Percentiles rank a stretch among this genome's conserved stretches.
Evolutionary conservation across 2,329 filamentous ascomycete genomes (phyloP).

Genomic region (Microdochium trichocladiopsis): DNA sequence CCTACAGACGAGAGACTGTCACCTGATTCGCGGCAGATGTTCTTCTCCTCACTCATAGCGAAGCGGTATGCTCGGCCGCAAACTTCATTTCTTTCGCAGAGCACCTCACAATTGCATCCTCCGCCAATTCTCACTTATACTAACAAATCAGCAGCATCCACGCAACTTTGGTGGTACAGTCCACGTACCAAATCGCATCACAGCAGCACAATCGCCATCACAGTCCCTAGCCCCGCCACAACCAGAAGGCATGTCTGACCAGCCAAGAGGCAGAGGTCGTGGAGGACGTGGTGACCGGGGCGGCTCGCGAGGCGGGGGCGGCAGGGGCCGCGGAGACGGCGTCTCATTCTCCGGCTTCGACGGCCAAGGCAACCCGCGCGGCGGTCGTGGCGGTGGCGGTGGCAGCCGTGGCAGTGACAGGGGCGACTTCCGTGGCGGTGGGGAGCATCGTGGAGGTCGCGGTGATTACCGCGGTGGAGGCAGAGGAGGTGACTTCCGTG

Average conservation of each 20-base stretch:
- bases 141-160: not conserved
- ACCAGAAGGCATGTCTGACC: not conserved
- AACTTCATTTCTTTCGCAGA: not conserved
- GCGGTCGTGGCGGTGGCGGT: constrained; percentile 5
- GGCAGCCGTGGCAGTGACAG: too few relatives aligned
- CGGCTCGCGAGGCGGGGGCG: constrained; percentile 8
- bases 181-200: not conserved
- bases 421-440: too few relatives aligned
- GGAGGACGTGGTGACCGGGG: constrained; percentile 9
- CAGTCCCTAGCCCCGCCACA: too few relatives aligned
- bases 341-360: constrained; percentile 3
- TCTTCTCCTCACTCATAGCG: too few relatives aligned
- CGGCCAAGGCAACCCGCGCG: constrained; percentile 1
- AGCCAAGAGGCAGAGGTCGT: constrained; percentile 5
- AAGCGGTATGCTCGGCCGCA: too few relatives aligned
- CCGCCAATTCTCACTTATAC: not conserved
- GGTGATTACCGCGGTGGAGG: constrained; percentile 5
- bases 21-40: too few relatives aligned
- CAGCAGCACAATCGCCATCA: not conserved
- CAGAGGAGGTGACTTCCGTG: constrained; percentile 8
- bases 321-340: constrained; percentile 13
- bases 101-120: not conserved
- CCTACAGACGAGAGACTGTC: too few relatives aligned
- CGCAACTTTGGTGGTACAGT: not conserved
- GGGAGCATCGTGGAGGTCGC: too few relatives aligned